A percentile compares a stretch with the other conserved stretches of the same genome.
phyloP scores from a whole-genome alignment of 2,329 filamentous ascomycete genomes.

The Emydomyces testavorans region DNA sequence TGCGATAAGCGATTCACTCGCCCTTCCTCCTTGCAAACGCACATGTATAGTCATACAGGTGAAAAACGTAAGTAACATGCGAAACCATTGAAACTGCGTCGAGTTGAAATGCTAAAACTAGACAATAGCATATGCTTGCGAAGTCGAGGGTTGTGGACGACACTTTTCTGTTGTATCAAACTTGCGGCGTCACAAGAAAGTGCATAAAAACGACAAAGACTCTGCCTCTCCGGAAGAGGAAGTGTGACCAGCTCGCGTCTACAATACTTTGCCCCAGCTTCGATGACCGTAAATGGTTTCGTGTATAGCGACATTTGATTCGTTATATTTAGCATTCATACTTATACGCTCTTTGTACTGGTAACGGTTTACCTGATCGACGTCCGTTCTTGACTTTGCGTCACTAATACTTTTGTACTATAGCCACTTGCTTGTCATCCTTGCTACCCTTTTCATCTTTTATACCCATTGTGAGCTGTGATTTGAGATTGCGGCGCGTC shows the following conservation, averaged over 20 bases:
- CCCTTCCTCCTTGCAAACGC: slow-evolving; percentile 86
- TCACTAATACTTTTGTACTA: slow-evolving; percentile 11
- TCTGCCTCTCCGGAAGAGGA: slow-evolving; percentile 33
- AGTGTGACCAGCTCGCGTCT: slow-evolving; percentile 22
- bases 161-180: slow-evolving; percentile 98
- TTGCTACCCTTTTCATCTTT: background rate
- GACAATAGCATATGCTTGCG: slow-evolving; percentile 71
- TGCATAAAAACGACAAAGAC: slow-evolving; percentile 61
- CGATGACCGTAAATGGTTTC: slow-evolving; percentile 6
- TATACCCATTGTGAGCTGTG: slow-evolving; percentile 8
- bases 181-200: slow-evolving; percentile 84
- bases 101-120: slow-evolving; percentile 16
- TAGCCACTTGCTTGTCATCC: slow-evolving; percentile 9
- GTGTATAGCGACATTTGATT: background rate
- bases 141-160: slow-evolving; percentile 86
- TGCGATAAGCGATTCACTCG: slow-evolving; percentile 96
- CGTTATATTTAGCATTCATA: background rate
- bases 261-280: slow-evolving; percentile 14
- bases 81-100: background rate
- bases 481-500: slow-evolving; percentile 6
- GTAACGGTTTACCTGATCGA: background rate
- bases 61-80: slow-evolving; percentile 81
- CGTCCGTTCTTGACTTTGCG: slow-evolving; percentile 4
- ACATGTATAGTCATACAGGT: slow-evolving; percentile 97
- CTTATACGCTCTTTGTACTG: background rate